Percentiles rank a stretch among this genome's conserved stretches.
These are phyloP conservation scores for Colletotrichum caudatum DNA, from an alignment of 2,329 filamentous ascomycete genomes.

Conservation along the genomic window DNA sequence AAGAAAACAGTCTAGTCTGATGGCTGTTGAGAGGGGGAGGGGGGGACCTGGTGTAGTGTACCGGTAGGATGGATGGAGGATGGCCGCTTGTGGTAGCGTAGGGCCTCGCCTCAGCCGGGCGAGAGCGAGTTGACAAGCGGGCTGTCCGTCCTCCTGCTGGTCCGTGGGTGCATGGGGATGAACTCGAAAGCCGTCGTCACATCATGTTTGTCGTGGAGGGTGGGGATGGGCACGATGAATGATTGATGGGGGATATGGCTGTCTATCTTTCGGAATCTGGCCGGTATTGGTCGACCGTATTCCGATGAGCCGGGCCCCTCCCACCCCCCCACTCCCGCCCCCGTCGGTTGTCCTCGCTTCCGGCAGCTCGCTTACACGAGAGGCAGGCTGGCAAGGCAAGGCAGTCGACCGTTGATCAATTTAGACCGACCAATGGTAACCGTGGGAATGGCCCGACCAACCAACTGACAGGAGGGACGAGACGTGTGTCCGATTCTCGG, in stretches of 20 bases:
- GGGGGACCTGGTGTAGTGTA: too few relatives aligned
- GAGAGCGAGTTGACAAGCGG: not conserved
- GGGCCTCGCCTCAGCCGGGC: not conserved
- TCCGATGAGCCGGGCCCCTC: not conserved
- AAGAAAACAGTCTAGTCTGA: too few relatives aligned
- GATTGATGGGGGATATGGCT: not conserved
- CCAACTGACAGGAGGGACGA: not conserved
- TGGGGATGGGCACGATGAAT: too few relatives aligned
- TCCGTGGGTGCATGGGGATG: not conserved
- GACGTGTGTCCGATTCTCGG: not conserved
- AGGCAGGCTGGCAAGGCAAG: not conserved
- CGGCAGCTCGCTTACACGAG: constrained; percentile 13
- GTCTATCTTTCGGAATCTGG: not conserved
- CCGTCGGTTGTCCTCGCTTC: constrained; percentile 3
- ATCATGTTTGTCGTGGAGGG: not conserved
- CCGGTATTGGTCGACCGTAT: not conserved
- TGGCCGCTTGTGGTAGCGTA: not conserved
- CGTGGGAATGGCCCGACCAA: too few relatives aligned
- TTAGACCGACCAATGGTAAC: too few relatives aligned
- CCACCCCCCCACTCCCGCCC: too few relatives aligned
- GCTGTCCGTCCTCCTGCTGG: not conserved
- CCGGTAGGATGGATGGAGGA: too few relatives aligned
- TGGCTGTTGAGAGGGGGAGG: too few relatives aligned
- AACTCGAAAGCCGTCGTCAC: not conserved
- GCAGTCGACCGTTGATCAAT: not conserved